These are phyloP conservation scores for Mortierella polycephala DNA, from an alignment of 371 early-diverging fungal genomes.

Conservation along the genomic window DNA sequence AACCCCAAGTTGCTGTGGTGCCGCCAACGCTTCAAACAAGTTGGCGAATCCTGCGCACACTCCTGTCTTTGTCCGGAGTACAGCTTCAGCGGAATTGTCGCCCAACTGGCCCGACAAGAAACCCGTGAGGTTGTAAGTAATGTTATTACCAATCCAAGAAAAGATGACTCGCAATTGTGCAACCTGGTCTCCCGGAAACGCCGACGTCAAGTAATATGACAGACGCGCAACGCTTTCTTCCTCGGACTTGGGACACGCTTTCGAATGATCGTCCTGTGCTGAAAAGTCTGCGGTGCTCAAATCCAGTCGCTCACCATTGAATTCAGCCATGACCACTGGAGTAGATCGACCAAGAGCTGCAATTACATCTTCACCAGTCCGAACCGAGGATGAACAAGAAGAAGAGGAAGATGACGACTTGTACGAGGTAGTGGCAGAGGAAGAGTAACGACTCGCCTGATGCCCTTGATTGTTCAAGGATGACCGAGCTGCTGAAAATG, in stretches of 20 bases:
- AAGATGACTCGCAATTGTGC: constrained; percentile 41
- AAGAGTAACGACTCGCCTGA: not conserved
- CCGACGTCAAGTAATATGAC: constrained; percentile 33
- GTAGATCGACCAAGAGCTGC: not conserved
- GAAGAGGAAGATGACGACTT: not conserved
- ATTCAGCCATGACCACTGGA: constrained; percentile 20
- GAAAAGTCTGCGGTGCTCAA: constrained; percentile 31
- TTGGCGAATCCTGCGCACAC: constrained; percentile 50
- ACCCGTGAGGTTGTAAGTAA: constrained; percentile 21
- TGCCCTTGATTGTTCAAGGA: not conserved
- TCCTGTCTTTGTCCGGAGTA: constrained; percentile 18
- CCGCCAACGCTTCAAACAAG: constrained; percentile 24
- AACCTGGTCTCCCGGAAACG: constrained; percentile 44
- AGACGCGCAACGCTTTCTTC: constrained; percentile 33
- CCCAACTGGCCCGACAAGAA: constrained; percentile 12
- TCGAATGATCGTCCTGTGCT: constrained; percentile 26
- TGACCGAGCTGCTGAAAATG: constrained; percentile 1
- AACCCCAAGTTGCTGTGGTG: constrained; percentile 18
- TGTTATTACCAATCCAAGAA: constrained; percentile 32
- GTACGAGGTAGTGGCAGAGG: not conserved
- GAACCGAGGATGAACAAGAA: not conserved
- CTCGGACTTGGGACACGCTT: constrained; percentile 28
- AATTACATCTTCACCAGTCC: constrained; percentile 12
- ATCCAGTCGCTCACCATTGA: constrained; percentile 34
- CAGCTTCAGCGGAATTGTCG: constrained; percentile 29